These are phyloP conservation scores for Chimonanthus salicifolius DNA, from an alignment of 164 flowering plant species.

Conservation along the genomic window DNA sequence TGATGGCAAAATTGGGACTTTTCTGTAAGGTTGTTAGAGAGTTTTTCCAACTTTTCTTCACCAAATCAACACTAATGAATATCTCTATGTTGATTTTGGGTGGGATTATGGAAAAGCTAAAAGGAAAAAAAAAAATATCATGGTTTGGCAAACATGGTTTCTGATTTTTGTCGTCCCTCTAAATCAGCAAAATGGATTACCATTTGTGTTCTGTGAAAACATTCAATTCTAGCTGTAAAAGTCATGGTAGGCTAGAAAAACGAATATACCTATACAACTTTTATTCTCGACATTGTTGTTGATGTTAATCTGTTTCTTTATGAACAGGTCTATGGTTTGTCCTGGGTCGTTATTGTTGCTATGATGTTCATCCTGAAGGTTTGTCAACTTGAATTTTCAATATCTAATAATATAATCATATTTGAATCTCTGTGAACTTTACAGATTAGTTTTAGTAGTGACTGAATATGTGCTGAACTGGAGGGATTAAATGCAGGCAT, in stretches of 20 bases:
- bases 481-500: slow-evolving; percentile 46
- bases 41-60: not conserved
- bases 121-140: not conserved
- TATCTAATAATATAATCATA: not conserved
- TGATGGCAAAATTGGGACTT: not conserved
- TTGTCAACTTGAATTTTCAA: slow-evolving; percentile 7
- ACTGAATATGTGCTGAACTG: not conserved
- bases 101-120: not conserved
- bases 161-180: not conserved
- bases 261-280: not conserved
- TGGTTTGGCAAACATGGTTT: not conserved
- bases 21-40: no score
- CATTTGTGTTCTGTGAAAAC: not conserved
- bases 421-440: not conserved
- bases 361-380: slow-evolving; percentile 87
- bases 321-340: slow-evolving; percentile 80
- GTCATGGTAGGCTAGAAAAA: not conserved
- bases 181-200: not conserved
- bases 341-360: slow-evolving; percentile 93
- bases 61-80: not conserved
- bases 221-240: not conserved
- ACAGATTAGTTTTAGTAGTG: not conserved
- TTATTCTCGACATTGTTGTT: not conserved
- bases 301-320: not conserved
- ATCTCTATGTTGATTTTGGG: not conserved